These are phyloP conservation scores for Annulohypoxylon nitens DNA, from an alignment of 495 filamentous ascomycete genomes.

Conservation along the genomic window DNA sequence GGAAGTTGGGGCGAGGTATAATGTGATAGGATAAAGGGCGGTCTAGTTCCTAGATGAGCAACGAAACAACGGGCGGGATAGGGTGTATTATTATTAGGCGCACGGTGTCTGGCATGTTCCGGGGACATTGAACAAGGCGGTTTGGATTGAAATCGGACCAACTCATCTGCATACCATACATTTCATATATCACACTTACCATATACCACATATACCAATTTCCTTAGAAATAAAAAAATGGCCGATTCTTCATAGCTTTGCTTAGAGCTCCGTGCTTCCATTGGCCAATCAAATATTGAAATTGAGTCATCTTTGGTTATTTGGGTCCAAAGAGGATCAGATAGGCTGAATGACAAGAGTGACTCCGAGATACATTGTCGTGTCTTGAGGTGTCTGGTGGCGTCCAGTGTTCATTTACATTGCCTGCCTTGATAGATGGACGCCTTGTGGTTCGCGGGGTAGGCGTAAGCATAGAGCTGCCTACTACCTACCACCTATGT, in stretches of 20 bases:
- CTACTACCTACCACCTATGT: neutral
- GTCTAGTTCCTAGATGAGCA: constrained; percentile 28
- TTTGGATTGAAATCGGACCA: constrained; percentile 29
- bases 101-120: constrained; percentile 24
- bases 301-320: constrained; percentile 38
- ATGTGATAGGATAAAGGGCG: constrained; percentile 28
- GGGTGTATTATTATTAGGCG: constrained; percentile 35
- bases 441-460: constrained; percentile 17
- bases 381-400: neutral
- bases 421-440: constrained; percentile 25
- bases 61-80: constrained; percentile 22
- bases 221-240: constrained; percentile 18
- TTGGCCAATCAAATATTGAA: constrained; percentile 41
- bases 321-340: constrained; percentile 4
- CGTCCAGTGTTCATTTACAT: neutral
- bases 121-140: constrained; percentile 32
- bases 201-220: constrained; percentile 28
- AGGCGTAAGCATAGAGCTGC: constrained; percentile 22
- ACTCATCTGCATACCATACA: constrained; percentile 38
- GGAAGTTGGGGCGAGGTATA: constrained; percentile 80
- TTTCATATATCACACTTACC: constrained; percentile 22
- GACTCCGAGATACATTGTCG: constrained; percentile 42
- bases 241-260: constrained; percentile 16
- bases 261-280: constrained; percentile 15
- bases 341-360: constrained; percentile 25